Evolutionary conservation across 2,329 filamentous ascomycete genomes (phyloP), one percentile per base, ranked within the genome.

Genomic region (Claviceps citrina): DNA sequence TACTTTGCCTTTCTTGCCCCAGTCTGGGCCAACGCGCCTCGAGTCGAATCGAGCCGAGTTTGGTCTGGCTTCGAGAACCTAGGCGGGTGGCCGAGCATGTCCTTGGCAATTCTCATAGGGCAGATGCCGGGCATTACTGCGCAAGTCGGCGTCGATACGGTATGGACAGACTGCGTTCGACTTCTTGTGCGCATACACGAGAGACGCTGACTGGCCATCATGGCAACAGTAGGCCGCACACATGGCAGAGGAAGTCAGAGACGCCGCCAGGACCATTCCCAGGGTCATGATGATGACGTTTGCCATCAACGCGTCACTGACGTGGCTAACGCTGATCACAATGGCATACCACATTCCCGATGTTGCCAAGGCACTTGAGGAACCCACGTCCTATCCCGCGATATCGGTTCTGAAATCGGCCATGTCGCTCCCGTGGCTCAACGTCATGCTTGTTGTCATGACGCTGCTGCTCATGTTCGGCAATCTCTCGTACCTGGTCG

Each of bases 231-330:
- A 40, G 22, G 39, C 36, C 9, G 44, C 36, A 9, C 44, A 46
- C 42, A 43, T 47, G 39, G 31, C 42, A 9, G 46, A 46, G n/a
- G 44, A 47, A 28, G 46, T 47, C 24, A 36, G 42, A 32, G 40
- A 47, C 25, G 46, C 46, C 3, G 38, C 44, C 9, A 31, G 24
- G 20, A 43, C 40, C 13, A 43, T 47, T 2, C 46, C 44, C 19
- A 36, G 38, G 24, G 42, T 41, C 26, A 46, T 46, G 32, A 20
- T 38, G 28, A 31, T 46, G 36, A 42, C 38, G 13, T 24, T 32
- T 35, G 31, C 24, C 31, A 40, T 40, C 31, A 16, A 40, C 30
- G 20, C 30, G 7, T 28, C 34, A 15, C 28, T 32, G 28, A 31
- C 35, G 16, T 36, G 19, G 37, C 22, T 39, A 16, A 41, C 20